Evolutionary conservation across 768 basidiomycete species (phyloP), one percentile per base, ranked within the genome.

Genomic region (Trametopsis cervina): DNA sequence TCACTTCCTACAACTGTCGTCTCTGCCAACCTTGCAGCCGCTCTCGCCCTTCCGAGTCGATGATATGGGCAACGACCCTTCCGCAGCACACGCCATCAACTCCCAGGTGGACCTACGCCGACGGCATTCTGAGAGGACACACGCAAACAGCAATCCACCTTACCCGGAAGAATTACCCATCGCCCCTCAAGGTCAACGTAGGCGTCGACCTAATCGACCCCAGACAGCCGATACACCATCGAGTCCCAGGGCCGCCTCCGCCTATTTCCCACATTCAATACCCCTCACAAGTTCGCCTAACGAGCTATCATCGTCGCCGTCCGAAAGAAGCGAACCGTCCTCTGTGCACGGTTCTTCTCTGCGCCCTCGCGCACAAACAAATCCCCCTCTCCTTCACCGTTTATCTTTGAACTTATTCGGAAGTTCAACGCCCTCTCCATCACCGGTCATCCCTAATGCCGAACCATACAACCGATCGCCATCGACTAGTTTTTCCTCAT

Each of bases 381-480:
- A 83, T 52, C 82, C 86, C 3, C 81, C 84, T 17, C 65, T 86
- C 44, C 61, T 88, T 33, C 82, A 81, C 60, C 79, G 86, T 37
- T 64, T 87, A 53, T 88, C 85, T 7, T 65, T 85, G 52, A 81
- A 78, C 55, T 64, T 85, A 33, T 81, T 86, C 49, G 72, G 76
- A 7, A 69, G 72, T 13, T 66, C 72, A 22, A 7, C 29, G 29
- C 62, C 72, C 11, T 63, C 72, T 18, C 56, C 68, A 18, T 62
- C 69, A 17, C 60, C 53, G 24, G 56, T 56, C 36, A 60, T 55
- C 40, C 57, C 46, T 35, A 53, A 48, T 52, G 50, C 50, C 1
- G 53, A 57, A 12, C 46, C 42, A 5, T 48, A 54, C 35, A 15
- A 52, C 18, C 46, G 52, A 9, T 58, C 56, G 9, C 54, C 55